Conservation (phyloP, 768 basidiomycete species). For the Lentinula lateritia region DNA sequence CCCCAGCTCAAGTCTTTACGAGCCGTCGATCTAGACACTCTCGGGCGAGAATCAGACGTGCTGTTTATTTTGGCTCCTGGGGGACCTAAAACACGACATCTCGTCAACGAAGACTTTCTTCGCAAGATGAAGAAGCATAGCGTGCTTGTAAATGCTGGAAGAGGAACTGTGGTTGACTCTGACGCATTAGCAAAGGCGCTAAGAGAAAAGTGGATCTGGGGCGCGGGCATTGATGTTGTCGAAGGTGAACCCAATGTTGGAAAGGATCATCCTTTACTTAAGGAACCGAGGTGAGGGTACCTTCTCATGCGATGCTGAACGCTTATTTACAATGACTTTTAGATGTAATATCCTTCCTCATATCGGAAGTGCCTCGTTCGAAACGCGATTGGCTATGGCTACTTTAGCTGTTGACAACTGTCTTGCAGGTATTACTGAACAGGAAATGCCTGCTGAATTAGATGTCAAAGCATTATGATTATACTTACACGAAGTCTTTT, state of each 20-base stretch:
- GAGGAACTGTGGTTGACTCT: constrained; percentile 88
- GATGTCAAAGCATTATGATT: constrained; percentile 12
- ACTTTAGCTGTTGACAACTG: constrained; percentile 66
- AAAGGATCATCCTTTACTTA: constrained; percentile 74
- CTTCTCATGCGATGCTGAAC: not conserved
- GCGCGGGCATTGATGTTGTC: constrained; percentile 90
- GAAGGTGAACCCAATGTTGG: constrained; percentile 83
- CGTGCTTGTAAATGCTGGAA: constrained; percentile 78
- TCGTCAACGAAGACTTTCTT: constrained; percentile 71
- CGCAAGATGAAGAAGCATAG: constrained; percentile 79
- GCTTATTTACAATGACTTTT: not conserved
- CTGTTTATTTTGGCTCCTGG: constrained; percentile 82
- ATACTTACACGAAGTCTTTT: not conserved
- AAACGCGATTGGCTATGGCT: constrained; percentile 83
- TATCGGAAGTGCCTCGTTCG: constrained; percentile 83
- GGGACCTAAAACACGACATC: constrained; percentile 60
- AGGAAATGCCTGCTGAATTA: constrained; percentile 52
- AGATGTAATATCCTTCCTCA: constrained; percentile 87
- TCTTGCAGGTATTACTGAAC: constrained; percentile 47
- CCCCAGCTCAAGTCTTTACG: constrained; percentile 37
- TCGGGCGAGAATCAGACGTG: constrained; percentile 79
- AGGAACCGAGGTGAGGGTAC: constrained; percentile 55
- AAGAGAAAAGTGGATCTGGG: constrained; percentile 76
- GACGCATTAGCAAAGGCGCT: constrained; percentile 83
- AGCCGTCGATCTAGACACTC: constrained; percentile 55